Percentiles rank a stretch among this genome's conserved stretches.
Evolutionary conservation across 1,284 basidiomycete genomes (phyloP).

Genomic region (Hemileia vastatrix): DNA sequence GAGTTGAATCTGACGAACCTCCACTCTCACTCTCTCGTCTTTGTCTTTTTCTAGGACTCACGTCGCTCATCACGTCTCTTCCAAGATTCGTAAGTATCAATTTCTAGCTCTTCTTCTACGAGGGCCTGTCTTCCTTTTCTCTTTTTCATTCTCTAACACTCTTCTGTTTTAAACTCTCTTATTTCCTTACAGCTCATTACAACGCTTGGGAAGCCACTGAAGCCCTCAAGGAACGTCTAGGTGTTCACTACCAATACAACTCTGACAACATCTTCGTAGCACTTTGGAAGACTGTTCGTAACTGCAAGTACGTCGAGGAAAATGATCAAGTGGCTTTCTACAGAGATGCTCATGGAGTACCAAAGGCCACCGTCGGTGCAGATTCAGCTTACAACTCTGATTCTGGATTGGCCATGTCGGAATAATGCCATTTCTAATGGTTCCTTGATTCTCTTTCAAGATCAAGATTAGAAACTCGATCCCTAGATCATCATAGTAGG

Average conservation of each 20-base stretch:
- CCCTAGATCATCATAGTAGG: too few relatives aligned
- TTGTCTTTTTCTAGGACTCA: slow-evolving; percentile 90
- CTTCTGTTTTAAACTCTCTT: slow-evolving; percentile 38
- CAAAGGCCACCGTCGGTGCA: slow-evolving; percentile 29
- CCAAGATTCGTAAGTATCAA: slow-evolving; percentile 87
- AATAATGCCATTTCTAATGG: neutral
- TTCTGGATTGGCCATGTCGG: slow-evolving; percentile 36
- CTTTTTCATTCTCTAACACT: slow-evolving; percentile 13
- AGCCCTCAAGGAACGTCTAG: slow-evolving; percentile 72
- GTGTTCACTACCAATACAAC: slow-evolving; percentile 50
- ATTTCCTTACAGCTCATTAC: slow-evolving; percentile 37
- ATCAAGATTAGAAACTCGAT: too few relatives aligned
- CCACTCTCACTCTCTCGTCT: slow-evolving; percentile 59
- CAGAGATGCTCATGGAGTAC: slow-evolving; percentile 38
- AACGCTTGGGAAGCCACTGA: slow-evolving; percentile 77
- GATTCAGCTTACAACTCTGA: slow-evolving; percentile 35
- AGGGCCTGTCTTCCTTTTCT: too few relatives aligned
- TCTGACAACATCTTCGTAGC: slow-evolving; percentile 50
- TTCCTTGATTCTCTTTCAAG: too few relatives aligned
- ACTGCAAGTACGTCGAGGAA: slow-evolving; percentile 46
- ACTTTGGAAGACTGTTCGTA: slow-evolving; percentile 49
- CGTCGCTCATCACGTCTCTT: slow-evolving; percentile 76
- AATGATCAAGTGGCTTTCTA: slow-evolving; percentile 42
- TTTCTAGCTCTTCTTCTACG: slow-evolving; percentile 50
- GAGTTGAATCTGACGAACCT: slow-evolving; percentile 24